Base-by-base conservation (phyloP, 805 yeast genomes). In the Yarrowia sp. region DNA sequence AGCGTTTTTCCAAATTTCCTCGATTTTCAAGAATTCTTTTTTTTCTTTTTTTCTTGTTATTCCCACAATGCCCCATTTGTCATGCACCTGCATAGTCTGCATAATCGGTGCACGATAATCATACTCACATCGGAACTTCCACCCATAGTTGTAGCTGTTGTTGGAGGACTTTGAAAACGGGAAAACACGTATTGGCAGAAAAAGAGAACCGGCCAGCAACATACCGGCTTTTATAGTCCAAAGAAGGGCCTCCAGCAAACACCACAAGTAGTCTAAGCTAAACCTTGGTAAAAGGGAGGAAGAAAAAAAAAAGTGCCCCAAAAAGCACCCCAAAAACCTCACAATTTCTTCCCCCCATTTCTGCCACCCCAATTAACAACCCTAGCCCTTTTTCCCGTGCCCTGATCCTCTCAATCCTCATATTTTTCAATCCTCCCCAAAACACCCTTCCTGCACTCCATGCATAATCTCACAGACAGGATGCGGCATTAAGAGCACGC, bases 381-480 rank as follows among this genome's bases (percentile, higher is more conserved):
- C 32, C 32, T 26, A 26, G 7, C 32, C 32, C 7, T 26, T 26
- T 26, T 26, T 5, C 32, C 32, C 32, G 3, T 16, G 14, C 52
- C 52, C 36, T 11, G 7, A 22, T 22, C 35, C 8, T 14, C 52
- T 10, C 19, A 19, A 19, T 19, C 19, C 1, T 19, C 19, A 19
- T 19, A 19, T 19, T 19, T 19, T 19, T 19, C 19, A 19, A 19
- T 19, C 19, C 19, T 19, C 19, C 16, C 10, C 8, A 15, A 8
- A 7, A 26, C 26, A 19, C 8, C 42, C 11, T 5, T 16, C 22
- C 41, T 36, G 59, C 59, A 40, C 45, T 14, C 45, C 14, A 38
- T 53, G 59, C 59, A 53, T 53, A 53, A 53, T 53, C 59, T 38
- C 36, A 53, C 59, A 19, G 45, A 8, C 59, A 53, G 19, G 45